Percentiles rank a stretch among this genome's conserved stretches.
Conservation (phyloP, 805 yeast genomes). For the Ogataea sp. region DNA sequence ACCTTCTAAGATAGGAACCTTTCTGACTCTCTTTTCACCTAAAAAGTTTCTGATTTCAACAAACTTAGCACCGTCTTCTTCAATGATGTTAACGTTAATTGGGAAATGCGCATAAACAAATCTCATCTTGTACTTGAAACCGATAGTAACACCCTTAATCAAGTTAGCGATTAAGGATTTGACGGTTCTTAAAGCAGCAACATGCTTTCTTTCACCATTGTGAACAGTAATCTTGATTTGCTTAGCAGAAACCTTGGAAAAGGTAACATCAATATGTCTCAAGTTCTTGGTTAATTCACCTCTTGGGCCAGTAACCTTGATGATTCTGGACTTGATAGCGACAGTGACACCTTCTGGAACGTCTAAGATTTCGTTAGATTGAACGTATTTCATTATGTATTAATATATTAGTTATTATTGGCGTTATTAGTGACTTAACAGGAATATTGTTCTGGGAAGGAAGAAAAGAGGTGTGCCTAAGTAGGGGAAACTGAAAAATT, state of each 20-base stretch:
- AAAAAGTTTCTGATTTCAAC: conserved; percentile 99
- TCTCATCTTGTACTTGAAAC: conserved; percentile 99
- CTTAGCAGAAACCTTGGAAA: conserved; percentile 64
- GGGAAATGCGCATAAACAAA: conserved; percentile 99
- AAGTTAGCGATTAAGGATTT: conserved; percentile 90
- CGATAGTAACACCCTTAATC: conserved; percentile 98
- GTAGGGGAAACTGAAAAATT: neutral
- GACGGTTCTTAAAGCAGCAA: conserved; percentile 98
- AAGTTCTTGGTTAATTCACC: conserved; percentile 87
- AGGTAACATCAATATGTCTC: conserved; percentile 92
- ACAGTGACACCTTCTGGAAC: conserved; percentile 92
- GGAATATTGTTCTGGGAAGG: neutral
- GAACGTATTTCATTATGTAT: conserved; percentile 51
- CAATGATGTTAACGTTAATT: conserved; percentile 90
- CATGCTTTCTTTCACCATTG: conserved; percentile 99
- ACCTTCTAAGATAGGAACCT: conserved; percentile 80
- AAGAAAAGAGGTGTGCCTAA: neutral
- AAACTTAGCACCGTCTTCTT: conserved; percentile 60
- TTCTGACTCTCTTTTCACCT: conserved; percentile 98
- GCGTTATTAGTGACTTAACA: neutral
- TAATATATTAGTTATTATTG: neutral
- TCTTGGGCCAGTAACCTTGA: conserved; percentile 96
- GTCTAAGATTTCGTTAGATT: conserved; percentile 49
- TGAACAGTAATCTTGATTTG: conserved; percentile 85
- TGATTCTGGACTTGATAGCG: conserved; percentile 81